Evolutionary conservation across 176 grass and related monocot species (phyloP), one percentile per base, ranked within the genome.

Genomic region (Otatea glauca): DNA sequence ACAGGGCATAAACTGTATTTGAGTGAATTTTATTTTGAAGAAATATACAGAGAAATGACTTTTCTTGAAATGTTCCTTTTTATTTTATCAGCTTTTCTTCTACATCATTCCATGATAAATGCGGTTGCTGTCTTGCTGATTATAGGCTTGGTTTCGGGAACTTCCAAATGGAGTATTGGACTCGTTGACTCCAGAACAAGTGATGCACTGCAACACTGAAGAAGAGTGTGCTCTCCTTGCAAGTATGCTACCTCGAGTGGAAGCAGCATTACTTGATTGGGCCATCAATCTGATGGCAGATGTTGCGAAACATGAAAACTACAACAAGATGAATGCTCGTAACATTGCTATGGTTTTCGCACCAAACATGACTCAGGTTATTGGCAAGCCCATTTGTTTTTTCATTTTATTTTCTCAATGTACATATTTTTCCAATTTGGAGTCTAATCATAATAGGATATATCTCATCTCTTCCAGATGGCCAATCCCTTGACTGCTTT

Each of bases 281-380:
- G 86, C 89, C 10, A 88, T 98, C 68, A 95, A 95, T 93, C 83
- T 98, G 21, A 95, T 98, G 93, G 89, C 93, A 66, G 91, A 95
- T 90, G 91, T 98, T 35, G 92, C 93, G 60, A 75, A 93, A 70
- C 86, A 93, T 73, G 89, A 95, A 75, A 90, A 72, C 34, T 88
- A 62, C 65, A 98, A 98, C 83, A 98, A 95, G 82, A 98, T 98
- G 96, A 95, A 95, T 83, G 93, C 93, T 74, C 89, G 96, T 41
- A 98, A 95, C 29, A 87, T 93, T 16, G 96, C 93, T 59, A 95
- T 94, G 89, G 96, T 98, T 98, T 98, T 98, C 58, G 93, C 96
- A 7, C 96, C 96, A 71, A 98, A 98, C 81, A 98, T 98, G 96
- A 98, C 93, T 68, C 92, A 93, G 96, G 91, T 98, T 79, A 80